Evolutionary conservation across 768 basidiomycete genomes (phyloP), one percentile per base, ranked within the genome.

Genomic region (Cyclocybe cylindracea): DNA sequence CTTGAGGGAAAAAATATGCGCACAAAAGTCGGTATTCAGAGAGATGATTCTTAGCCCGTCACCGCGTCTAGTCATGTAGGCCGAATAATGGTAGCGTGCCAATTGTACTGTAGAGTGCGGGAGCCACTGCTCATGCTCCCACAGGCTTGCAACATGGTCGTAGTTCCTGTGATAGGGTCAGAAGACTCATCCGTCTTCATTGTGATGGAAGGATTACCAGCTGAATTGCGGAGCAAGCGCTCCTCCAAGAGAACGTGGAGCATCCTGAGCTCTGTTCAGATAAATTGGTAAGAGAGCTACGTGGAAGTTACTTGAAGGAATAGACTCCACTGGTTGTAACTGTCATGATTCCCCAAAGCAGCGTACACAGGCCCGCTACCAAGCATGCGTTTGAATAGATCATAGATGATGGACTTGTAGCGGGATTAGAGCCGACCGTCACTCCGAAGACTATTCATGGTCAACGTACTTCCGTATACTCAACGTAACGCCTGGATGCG

Each of bases 291-390:
- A 39, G n/a, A 32, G 35, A 42, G 24, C 8, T 7, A 46, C 13
- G 14, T 4, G 9, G 16, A 16, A 32, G 16, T n/a, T 11, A 42
- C 50, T 34, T 10, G 18, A 34, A 39, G 31, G 45, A 16, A 29
- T 32, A 18, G 13, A 59, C 79, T 31, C 24, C 54, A 86, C 83
- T 82, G 77, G 57, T 84, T 83, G 64, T 84, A 87, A 38, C 76
- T 84, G 62, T 91, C 89, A 59, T 91, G 89, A 63, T 91, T 91
- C 7, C 89, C 89, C 7, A 91, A 70, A 0, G 85, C 80, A 29
- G 85, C 82, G 56, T 90, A 91, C 2, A 90, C 78, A n/a, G 89
- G 87, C 0, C 86, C 86, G 10, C 78, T 73, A 11, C 82, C 82
- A 31, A 90, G 74, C 58, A 75, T 74, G 11, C 72, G 72, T 65